phyloP scores from a whole-genome alignment of 208 protist genomes.

The Leptomonas seymouri region DNA sequence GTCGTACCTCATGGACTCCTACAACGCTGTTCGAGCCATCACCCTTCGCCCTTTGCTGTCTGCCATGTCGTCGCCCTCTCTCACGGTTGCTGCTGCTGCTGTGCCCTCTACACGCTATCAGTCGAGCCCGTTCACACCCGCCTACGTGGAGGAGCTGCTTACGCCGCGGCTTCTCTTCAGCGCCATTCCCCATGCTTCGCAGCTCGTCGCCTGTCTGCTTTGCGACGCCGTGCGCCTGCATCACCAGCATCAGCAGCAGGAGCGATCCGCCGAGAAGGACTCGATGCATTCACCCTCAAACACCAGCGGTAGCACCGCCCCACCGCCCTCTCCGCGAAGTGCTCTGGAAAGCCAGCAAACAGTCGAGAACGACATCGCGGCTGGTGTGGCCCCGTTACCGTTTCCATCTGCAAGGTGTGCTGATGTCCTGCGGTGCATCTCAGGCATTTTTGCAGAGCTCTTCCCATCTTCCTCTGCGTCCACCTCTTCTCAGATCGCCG shows the following conservation, averaged over 20 bases:
- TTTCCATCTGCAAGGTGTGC: slow-evolving; percentile 39
- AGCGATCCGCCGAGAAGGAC: background rate
- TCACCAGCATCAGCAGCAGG: slow-evolving; percentile 8
- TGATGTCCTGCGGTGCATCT: slow-evolving; percentile 55
- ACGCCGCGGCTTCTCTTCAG: slow-evolving; percentile 58
- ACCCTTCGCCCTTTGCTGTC: slow-evolving; percentile 5
- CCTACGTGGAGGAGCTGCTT: slow-evolving; percentile 49
- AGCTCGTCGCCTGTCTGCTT: slow-evolving; percentile 67
- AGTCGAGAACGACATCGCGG: slow-evolving; percentile 5
- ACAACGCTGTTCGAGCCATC: slow-evolving; percentile 14
- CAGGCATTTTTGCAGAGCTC: slow-evolving; percentile 50
- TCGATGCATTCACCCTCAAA: background rate
- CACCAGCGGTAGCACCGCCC: slow-evolving; percentile 11
- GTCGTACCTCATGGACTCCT: slow-evolving; percentile 23
- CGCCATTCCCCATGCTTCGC: slow-evolving; percentile 47
- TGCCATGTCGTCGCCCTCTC: background rate
- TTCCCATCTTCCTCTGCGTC: background rate
- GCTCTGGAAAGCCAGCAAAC: slow-evolving; percentile 6
- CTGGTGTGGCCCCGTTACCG: slow-evolving; percentile 28
- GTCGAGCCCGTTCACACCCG: slow-evolving; percentile 21
- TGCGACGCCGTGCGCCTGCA: slow-evolving; percentile 62
- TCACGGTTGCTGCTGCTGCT: background rate
- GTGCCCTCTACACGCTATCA: slow-evolving; percentile 4
- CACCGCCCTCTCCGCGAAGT: background rate
- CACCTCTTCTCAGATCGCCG: background rate